Conservation (phyloP, 2,329 filamentous ascomycete genomes). For the Byssoonygena ceratinophila region DNA sequence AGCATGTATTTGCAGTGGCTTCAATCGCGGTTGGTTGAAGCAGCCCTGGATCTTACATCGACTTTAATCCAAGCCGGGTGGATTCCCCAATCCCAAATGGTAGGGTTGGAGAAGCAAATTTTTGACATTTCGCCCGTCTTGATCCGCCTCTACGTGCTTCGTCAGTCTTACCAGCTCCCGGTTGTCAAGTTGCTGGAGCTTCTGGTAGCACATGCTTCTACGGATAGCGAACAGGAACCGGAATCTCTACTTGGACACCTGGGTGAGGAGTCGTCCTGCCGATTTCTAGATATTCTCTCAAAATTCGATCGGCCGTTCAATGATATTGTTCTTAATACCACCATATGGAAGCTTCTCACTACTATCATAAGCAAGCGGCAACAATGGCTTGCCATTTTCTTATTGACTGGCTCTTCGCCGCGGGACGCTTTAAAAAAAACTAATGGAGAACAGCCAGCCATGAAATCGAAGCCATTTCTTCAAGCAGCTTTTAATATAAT, state of each 20-base stretch:
- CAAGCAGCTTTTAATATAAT: constrained; percentile 62
- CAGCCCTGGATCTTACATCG: constrained; percentile 56
- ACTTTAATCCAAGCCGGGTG: constrained; percentile 61
- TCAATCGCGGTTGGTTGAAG: constrained; percentile 52
- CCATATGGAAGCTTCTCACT: constrained; percentile 77
- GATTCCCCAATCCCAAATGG: constrained; percentile 51
- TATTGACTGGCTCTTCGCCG: constrained; percentile 79
- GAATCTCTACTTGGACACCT: constrained; percentile 90
- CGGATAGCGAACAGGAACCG: constrained; percentile 56
- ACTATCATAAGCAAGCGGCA: constrained; percentile 80
- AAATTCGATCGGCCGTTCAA: constrained; percentile 68
- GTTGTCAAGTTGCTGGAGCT: constrained; percentile 61
- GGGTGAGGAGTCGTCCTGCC: constrained; percentile 68
- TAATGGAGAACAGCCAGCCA: constrained; percentile 35
- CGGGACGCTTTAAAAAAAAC: constrained; percentile 56
- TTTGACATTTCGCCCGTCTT: constrained; percentile 71
- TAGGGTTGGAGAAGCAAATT: constrained; percentile 62
- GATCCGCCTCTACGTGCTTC: constrained; percentile 62
- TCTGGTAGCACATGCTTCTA: constrained; percentile 59
- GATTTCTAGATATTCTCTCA: constrained; percentile 69
- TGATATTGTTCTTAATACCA: constrained; percentile 46
- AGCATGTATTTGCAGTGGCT: constrained; percentile 47
- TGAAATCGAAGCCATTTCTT: constrained; percentile 57
- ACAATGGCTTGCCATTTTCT: constrained; percentile 89
- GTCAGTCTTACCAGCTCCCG: constrained; percentile 54